Percentiles rank a stretch among this genome's conserved stretches.
These are phyloP conservation scores for Mycena amicta DNA, from an alignment of 768 basidiomycete genomes.

Conservation along the genomic window DNA sequence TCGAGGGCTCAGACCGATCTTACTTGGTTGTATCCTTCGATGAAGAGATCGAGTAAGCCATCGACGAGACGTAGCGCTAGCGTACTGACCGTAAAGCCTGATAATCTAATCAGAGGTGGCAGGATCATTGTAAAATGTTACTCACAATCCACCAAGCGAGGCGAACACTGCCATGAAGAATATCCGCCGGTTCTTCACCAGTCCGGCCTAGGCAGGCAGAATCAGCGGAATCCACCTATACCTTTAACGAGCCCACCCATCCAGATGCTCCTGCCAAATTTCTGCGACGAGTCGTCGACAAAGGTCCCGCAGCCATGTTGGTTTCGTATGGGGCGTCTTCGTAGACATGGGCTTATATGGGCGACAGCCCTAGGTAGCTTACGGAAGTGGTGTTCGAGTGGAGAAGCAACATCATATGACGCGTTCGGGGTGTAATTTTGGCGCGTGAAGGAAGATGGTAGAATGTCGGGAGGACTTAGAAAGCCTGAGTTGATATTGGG, in stretches of 20 bases:
- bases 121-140: constrained; percentile 10
- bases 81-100: constrained; percentile 67
- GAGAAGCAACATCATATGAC: too few relatives aligned
- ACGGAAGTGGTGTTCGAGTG: too few relatives aligned
- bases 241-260: constrained; percentile 50
- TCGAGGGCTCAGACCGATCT: constrained; percentile 20
- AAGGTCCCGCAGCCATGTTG: constrained; percentile 27
- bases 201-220: constrained; percentile 50
- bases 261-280: constrained; percentile 66
- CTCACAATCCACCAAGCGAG: constrained; percentile 71
- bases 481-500: too few relatives aligned
- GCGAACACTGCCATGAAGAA: constrained; percentile 77
- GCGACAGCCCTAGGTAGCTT: too few relatives aligned
- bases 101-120: constrained; percentile 10
- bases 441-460: too few relatives aligned
- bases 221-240: too few relatives aligned
- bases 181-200: constrained; percentile 65
- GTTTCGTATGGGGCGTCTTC: background rate
- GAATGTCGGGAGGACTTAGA: too few relatives aligned
- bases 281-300: constrained; percentile 50
- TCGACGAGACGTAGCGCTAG: too few relatives aligned
- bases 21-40: constrained; percentile 74
- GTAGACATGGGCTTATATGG: too few relatives aligned
- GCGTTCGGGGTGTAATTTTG: too few relatives aligned
- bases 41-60: too few relatives aligned